Percentiles rank a stretch among this genome's conserved stretches.
Evolutionary conservation across 345 rosid genomes (phyloP).

Genomic region (Bruguiera parviflora): DNA sequence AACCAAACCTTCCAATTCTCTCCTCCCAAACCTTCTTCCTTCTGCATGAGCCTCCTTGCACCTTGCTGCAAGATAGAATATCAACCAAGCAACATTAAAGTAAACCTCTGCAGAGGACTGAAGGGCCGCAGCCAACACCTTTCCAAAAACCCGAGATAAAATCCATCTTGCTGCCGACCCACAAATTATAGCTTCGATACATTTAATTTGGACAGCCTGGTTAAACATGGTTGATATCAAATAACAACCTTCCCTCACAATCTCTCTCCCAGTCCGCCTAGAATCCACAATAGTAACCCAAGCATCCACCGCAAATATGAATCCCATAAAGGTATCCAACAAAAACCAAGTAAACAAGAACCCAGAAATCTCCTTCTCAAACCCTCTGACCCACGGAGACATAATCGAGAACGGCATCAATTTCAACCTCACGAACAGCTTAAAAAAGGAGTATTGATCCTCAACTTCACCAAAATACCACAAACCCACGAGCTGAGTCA

Average conservation of each 20-base stretch:
- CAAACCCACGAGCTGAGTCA: slow-evolving; percentile 78
- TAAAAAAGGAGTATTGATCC: slow-evolving; percentile 82
- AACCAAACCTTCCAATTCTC: slow-evolving; percentile 75
- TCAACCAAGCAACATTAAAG: slow-evolving; percentile 86
- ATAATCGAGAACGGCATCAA: slow-evolving; percentile 85
- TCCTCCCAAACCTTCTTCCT: slow-evolving; percentile 73
- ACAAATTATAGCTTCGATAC: slow-evolving; percentile 73
- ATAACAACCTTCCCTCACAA: slow-evolving; percentile 82
- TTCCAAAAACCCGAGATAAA: slow-evolving; percentile 50
- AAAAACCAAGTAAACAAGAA: slow-evolving; percentile 82
- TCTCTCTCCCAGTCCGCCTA: slow-evolving; percentile 79
- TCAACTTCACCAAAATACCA: slow-evolving; percentile 88
- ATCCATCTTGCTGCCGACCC: slow-evolving; percentile 68
- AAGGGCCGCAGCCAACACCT: slow-evolving; percentile 47
- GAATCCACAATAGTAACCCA: slow-evolving; percentile 85
- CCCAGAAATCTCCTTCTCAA: slow-evolving; percentile 77
- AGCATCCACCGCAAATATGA: slow-evolving; percentile 70
- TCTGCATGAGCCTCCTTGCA: slow-evolving; percentile 65
- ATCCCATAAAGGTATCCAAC: slow-evolving; percentile 60
- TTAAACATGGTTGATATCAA: slow-evolving; percentile 61
- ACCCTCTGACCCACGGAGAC: slow-evolving; percentile 82
- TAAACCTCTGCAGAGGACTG: slow-evolving; percentile 80
- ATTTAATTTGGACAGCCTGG: slow-evolving; percentile 76
- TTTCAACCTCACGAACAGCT: slow-evolving; percentile 79
- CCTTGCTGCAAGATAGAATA: slow-evolving; percentile 70